Evolutionary conservation across 2,329 filamentous ascomycete species (phyloP).

Genomic region (Verticillium zaregamsianum): DNA sequence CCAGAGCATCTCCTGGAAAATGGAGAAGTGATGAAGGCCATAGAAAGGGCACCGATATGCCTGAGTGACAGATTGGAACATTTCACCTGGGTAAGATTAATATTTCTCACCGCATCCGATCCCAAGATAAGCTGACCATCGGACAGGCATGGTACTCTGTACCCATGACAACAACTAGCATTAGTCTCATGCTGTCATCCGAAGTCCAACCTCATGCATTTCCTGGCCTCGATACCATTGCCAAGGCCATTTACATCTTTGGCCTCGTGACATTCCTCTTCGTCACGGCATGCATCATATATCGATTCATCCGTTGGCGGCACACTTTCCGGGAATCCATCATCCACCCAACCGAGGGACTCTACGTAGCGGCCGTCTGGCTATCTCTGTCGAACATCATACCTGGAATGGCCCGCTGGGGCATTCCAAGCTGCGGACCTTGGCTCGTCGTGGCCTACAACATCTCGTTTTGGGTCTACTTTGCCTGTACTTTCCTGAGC

Average conservation of each 20-base stretch:
- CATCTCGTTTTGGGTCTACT: slow-evolving; percentile 61
- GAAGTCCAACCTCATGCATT: slow-evolving; percentile 49
- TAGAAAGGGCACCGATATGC: background rate
- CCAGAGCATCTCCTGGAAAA: background rate
- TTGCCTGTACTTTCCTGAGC: slow-evolving; percentile 44
- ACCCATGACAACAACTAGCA: slow-evolving; percentile 31
- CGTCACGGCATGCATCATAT: slow-evolving; percentile 40
- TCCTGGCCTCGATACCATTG: slow-evolving; percentile 46
- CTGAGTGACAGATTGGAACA: background rate
- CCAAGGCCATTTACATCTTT: slow-evolving; percentile 44
- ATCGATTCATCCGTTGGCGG: slow-evolving; percentile 45
- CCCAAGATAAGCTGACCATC: background rate
- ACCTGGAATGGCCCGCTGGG: slow-evolving; percentile 45
- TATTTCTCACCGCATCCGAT: background rate
- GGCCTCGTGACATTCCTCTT: slow-evolving; percentile 52
- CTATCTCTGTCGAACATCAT: slow-evolving; percentile 57
- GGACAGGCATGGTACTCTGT: background rate
- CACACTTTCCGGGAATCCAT: slow-evolving; percentile 41
- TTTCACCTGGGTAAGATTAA: background rate
- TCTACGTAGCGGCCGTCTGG: slow-evolving; percentile 61
- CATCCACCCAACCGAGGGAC: slow-evolving; percentile 47
- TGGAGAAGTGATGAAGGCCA: background rate
- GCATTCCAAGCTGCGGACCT: slow-evolving; percentile 38
- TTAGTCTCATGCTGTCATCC: slow-evolving; percentile 42
- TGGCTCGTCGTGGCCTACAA: slow-evolving; percentile 50